Conservation (phyloP, 2,329 filamentous ascomycete genomes). For the Teratosphaeria epicoccoides region DNA sequence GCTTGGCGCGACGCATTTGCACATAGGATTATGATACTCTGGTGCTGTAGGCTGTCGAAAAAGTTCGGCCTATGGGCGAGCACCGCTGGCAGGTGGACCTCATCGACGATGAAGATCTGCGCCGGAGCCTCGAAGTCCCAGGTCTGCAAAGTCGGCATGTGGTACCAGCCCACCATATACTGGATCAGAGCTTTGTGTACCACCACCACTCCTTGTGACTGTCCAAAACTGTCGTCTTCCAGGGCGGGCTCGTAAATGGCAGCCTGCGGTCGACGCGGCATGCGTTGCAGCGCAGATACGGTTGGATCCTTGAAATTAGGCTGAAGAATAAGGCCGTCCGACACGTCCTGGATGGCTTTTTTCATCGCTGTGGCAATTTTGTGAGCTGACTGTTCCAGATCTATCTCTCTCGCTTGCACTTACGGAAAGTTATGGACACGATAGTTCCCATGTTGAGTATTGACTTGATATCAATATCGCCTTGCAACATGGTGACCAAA, state of each 20-base stretch:
- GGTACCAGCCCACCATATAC: constrained; percentile 15
- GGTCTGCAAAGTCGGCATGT: constrained; percentile 13
- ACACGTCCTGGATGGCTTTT: constrained; percentile 14
- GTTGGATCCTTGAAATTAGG: constrained; percentile 24
- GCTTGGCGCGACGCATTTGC: constrained; percentile 21
- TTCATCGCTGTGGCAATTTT: constrained; percentile 38
- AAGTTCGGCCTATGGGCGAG: constrained; percentile 7
- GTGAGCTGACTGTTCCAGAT: constrained; percentile 38
- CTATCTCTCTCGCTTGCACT: neutral
- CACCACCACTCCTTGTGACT: constrained; percentile 11
- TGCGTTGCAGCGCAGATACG: constrained; percentile 36
- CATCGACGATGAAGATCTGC: constrained; percentile 14
- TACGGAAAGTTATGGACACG: constrained; percentile 23
- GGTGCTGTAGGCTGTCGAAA: constrained; percentile 8
- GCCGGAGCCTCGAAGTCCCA: constrained; percentile 14
- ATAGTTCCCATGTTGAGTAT: constrained; percentile 16
- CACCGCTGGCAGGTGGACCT: constrained; percentile 15
- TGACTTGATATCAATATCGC: constrained; percentile 44
- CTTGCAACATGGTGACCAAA: constrained; percentile 51
- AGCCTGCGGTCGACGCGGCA: constrained; percentile 19
- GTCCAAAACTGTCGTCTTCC: constrained; percentile 12
- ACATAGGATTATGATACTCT: constrained; percentile 25
- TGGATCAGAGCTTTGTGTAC: constrained; percentile 13
- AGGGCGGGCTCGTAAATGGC: constrained; percentile 15
- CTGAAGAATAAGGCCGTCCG: neutral